Conservation (phyloP, 306 rosid genomes). For the Glycine latifolia region DNA sequence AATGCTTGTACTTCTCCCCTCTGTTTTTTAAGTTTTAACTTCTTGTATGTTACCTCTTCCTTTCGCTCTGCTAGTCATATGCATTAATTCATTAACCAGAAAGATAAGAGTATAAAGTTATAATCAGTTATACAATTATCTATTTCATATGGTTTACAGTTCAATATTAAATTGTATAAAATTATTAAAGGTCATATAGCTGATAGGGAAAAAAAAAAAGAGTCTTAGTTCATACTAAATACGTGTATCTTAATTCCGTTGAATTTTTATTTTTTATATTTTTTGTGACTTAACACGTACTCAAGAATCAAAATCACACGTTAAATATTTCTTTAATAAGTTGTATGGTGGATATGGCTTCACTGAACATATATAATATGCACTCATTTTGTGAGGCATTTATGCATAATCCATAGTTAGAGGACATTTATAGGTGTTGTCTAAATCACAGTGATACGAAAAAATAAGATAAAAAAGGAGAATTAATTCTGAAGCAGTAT, state of each 20-base stretch:
- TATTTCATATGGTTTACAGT: too few relatives aligned
- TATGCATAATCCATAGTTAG: slow-evolving; percentile 25
- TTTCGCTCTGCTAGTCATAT: too few relatives aligned
- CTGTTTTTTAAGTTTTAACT: not conserved
- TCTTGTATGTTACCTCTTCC: not conserved
- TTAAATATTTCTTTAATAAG: not conserved
- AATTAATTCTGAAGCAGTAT: slow-evolving; percentile 49
- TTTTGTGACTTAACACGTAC: not conserved
- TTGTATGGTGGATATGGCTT: not conserved
- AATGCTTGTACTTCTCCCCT: not conserved
- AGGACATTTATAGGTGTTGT: slow-evolving; percentile 27
- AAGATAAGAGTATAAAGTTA: too few relatives aligned
- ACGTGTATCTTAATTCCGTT: too few relatives aligned
- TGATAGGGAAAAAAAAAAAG: too few relatives aligned
- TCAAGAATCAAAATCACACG: not conserved
- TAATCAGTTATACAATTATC: too few relatives aligned
- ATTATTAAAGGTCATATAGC: too few relatives aligned
- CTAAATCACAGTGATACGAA: slow-evolving; percentile 24
- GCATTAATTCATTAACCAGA: too few relatives aligned
- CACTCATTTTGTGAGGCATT: not conserved
- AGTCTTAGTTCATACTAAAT: too few relatives aligned
- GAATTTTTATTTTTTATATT: not conserved
- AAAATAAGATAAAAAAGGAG: slow-evolving; percentile 10
- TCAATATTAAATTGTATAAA: too few relatives aligned
- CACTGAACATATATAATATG: not conserved